These are phyloP conservation scores for Candida golubevii DNA, from an alignment of 805 yeast genomes.

Conservation along the genomic window DNA sequence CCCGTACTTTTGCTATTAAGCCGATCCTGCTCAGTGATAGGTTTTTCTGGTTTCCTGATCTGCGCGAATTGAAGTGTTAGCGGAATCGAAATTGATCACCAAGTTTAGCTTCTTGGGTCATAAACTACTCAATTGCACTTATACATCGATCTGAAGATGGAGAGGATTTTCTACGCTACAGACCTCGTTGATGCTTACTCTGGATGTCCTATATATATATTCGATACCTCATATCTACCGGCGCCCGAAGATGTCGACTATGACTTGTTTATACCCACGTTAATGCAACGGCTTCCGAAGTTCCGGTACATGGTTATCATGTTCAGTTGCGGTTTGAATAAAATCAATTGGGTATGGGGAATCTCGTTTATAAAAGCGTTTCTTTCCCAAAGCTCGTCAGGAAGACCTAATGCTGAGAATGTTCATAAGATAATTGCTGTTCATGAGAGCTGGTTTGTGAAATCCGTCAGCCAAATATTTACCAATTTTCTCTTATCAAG, in stretches of 20 bases:
- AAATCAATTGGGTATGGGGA: conserved; percentile 69
- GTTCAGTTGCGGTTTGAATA: conserved; percentile 77
- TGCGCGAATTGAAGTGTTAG: too few relatives aligned
- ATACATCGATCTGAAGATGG: conserved; percentile 21
- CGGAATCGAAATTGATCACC: too few relatives aligned
- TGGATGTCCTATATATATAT: conserved; percentile 63
- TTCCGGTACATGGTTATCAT: conserved; percentile 64
- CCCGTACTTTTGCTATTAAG: too few relatives aligned
- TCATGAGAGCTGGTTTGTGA: conserved; percentile 87
- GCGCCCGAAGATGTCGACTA: conserved; percentile 41
- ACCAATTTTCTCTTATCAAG: conserved; percentile 49
- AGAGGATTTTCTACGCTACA: conserved; percentile 52
- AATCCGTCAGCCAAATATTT: conserved; percentile 69
- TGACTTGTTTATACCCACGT: conserved; percentile 52
- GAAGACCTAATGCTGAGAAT: conserved; percentile 42
- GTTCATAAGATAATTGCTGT: conserved; percentile 68
- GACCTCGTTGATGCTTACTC: conserved; percentile 63
- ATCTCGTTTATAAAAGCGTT: conserved; percentile 49
- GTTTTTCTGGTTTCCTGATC: too few relatives aligned
- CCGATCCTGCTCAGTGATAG: too few relatives aligned
- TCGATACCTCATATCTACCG: conserved; percentile 82
- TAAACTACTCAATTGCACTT: too few relatives aligned
- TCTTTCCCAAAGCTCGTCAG: conserved; percentile 44
- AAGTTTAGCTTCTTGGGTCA: too few relatives aligned
- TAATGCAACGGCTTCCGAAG: conserved; percentile 56